A percentile compares a stretch with the other conserved stretches of the same genome.
Evolutionary conservation across 805 yeast genomes (phyloP).

Genomic region (Starmerella etchellsii): DNA sequence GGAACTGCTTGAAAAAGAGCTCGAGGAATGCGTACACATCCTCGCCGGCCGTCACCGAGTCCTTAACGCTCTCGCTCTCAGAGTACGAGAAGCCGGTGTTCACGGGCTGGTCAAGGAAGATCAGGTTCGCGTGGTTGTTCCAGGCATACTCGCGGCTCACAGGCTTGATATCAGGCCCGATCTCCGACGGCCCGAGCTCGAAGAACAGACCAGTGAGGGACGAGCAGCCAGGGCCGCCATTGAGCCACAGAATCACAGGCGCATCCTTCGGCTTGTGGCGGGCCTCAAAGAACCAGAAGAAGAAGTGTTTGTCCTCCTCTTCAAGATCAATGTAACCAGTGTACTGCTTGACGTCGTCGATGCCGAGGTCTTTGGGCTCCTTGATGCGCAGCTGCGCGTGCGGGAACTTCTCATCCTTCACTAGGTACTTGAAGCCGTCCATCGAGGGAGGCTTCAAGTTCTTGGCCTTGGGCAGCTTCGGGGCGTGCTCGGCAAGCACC

Average conservation of each 20-base stretch:
- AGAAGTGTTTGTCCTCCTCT: constrained; percentile 75
- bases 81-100: constrained; percentile 72
- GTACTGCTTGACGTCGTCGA: constrained; percentile 71
- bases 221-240: constrained; percentile 94
- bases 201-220: constrained; percentile 76
- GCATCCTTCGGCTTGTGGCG: constrained; percentile 78
- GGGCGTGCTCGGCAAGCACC: constrained; percentile 9
- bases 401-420: constrained; percentile 15
- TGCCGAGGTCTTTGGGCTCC: constrained; percentile 55
- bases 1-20: constrained; percentile 65
- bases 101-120: constrained; percentile 80
- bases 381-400: constrained; percentile 43
- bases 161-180: constrained; percentile 48
- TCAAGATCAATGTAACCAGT: constrained; percentile 76
- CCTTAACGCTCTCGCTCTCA: constrained; percentile 40
- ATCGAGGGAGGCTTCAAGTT: constrained; percentile 1
- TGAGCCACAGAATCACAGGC: constrained; percentile 77
- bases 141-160: constrained; percentile 64
- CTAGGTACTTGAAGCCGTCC: constrained; percentile 10
- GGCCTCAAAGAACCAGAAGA: constrained; percentile 75
- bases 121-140: constrained; percentile 75
- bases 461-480: constrained; percentile 3
- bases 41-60: constrained; percentile 70
- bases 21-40: constrained; percentile 71
- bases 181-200: constrained; percentile 72